Percentiles rank a stretch among this genome's conserved stretches.
These are phyloP conservation scores for Tolypocladium paradoxum DNA, from an alignment of 2,329 filamentous ascomycete genomes.

Conservation along the genomic window DNA sequence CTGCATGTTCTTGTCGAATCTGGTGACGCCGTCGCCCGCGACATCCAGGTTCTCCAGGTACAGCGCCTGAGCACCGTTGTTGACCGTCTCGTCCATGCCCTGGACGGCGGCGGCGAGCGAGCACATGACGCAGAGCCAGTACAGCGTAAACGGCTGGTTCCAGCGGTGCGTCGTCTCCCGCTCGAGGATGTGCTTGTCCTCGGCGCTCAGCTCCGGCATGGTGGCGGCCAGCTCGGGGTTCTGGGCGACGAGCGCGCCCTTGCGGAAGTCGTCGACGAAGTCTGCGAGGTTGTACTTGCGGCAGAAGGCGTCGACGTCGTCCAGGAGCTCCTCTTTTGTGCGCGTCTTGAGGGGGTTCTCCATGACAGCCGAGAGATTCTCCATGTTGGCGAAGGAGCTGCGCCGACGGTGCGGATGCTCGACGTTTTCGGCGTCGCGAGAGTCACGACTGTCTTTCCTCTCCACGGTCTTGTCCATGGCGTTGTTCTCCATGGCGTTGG, in stretches of 20 bases:
- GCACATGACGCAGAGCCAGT: slow-evolving; percentile 24
- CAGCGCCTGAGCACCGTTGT: slow-evolving; percentile 49
- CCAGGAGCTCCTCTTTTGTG: slow-evolving; percentile 5
- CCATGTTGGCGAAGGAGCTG: slow-evolving; percentile 5
- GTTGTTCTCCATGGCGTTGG: background rate
- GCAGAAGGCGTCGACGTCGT: slow-evolving; percentile 5
- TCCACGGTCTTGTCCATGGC: background rate
- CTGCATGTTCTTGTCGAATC: slow-evolving; percentile 22
- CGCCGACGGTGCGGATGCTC: slow-evolving; percentile 2
- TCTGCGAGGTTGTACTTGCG: slow-evolving; percentile 31
- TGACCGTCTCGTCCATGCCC: slow-evolving; percentile 56
- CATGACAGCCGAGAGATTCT: slow-evolving; percentile 5
- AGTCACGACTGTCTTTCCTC: background rate
- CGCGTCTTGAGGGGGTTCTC: slow-evolving; percentile 7
- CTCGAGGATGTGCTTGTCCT: slow-evolving; percentile 17
- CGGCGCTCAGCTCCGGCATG: slow-evolving; percentile 18
- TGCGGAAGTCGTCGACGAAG: slow-evolving; percentile 30
- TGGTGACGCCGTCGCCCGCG: slow-evolving; percentile 49
- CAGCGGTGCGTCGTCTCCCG: slow-evolving; percentile 19
- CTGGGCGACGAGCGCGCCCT: slow-evolving; percentile 25
- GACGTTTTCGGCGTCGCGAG: slow-evolving; percentile 1
- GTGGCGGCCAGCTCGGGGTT: slow-evolving; percentile 35
- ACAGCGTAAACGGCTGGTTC: slow-evolving; percentile 20
- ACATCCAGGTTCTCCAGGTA: slow-evolving; percentile 47
- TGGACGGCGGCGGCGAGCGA: slow-evolving; percentile 45